These are phyloP conservation scores for Bathelium albidoporum DNA, from an alignment of 495 filamentous ascomycete species.

Conservation along the genomic window DNA sequence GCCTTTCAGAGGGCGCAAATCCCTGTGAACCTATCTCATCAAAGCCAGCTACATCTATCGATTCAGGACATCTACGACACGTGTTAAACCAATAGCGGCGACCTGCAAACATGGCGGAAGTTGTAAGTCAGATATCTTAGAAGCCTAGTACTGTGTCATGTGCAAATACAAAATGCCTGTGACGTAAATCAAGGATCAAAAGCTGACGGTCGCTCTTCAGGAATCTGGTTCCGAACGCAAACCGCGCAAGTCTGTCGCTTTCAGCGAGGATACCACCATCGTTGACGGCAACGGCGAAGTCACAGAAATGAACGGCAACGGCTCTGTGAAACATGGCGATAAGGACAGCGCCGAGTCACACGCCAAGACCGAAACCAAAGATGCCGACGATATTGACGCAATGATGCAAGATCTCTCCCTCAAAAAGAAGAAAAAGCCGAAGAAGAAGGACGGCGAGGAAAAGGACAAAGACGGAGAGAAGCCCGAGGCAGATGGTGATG, in stretches of 20 bases:
- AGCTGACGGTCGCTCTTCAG: neutral
- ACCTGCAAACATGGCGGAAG: slow-evolving; percentile 38
- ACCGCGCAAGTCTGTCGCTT: slow-evolving; percentile 83
- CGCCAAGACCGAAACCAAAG: slow-evolving; percentile 40
- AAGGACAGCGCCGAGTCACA: slow-evolving; percentile 50
- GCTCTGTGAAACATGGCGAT: slow-evolving; percentile 37
- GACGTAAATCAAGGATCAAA: neutral
- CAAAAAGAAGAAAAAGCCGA: slow-evolving; percentile 81
- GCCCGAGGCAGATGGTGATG: slow-evolving; percentile 49
- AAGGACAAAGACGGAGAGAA: slow-evolving; percentile 49
- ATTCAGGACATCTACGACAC: neutral
- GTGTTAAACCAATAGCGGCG: neutral
- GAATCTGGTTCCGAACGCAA: slow-evolving; percentile 35
- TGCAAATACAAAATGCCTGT: too few species aligned
- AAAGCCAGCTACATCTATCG: neutral
- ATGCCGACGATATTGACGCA: slow-evolving; percentile 60
- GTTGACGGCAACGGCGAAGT: slow-evolving; percentile 78
- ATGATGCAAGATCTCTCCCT: slow-evolving; percentile 80
- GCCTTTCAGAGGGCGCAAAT: too few species aligned
- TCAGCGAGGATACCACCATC: slow-evolving; percentile 71
- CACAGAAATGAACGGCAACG: slow-evolving; percentile 49
- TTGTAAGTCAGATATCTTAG: slow-evolving; percentile 38
- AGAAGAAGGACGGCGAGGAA: slow-evolving; percentile 53
- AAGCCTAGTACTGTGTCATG: neutral
- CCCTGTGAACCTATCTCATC: too few species aligned